These are phyloP conservation scores for Xylaria sp. DNA, from an alignment of 2,329 filamentous ascomycete genomes.

Conservation along the genomic window DNA sequence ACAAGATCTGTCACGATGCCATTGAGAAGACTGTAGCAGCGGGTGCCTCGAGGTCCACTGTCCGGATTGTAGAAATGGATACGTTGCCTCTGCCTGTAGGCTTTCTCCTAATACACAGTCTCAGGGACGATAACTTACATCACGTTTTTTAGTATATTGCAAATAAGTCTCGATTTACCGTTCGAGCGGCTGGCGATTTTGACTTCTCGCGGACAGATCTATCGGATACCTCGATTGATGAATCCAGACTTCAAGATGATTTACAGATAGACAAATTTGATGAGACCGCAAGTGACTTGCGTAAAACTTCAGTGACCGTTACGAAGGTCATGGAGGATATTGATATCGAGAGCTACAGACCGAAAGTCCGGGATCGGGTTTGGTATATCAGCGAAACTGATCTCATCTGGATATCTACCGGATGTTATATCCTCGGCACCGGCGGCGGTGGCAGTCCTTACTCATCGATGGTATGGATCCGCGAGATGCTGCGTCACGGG, in stretches of 20 bases:
- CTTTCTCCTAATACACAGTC: background rate
- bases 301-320: constrained; percentile 18
- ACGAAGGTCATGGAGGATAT: constrained; percentile 31
- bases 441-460: constrained; percentile 65
- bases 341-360: constrained; percentile 50
- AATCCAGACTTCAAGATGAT: constrained; percentile 11
- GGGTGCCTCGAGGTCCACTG: constrained; percentile 51
- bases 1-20: constrained; percentile 48
- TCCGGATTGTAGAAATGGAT: constrained; percentile 58
- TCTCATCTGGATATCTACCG: constrained; percentile 60
- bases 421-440: constrained; percentile 66
- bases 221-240: constrained; percentile 20
- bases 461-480: constrained; percentile 55
- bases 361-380: constrained; percentile 54
- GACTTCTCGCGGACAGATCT: constrained; percentile 49
- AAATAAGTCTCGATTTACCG: constrained; percentile 61
- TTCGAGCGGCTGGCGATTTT: constrained; percentile 64
- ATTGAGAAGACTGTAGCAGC: constrained; percentile 51
- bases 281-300: constrained; percentile 14
- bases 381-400: constrained; percentile 66
- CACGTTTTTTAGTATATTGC: constrained; percentile 49
- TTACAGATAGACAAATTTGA: constrained; percentile 35
- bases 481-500: constrained; percentile 56
- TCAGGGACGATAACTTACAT: background rate
- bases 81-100: constrained; percentile 57